Base-by-base conservation (phyloP, 2,329 filamentous ascomycete species). In the Knufia fluminis region DNA sequence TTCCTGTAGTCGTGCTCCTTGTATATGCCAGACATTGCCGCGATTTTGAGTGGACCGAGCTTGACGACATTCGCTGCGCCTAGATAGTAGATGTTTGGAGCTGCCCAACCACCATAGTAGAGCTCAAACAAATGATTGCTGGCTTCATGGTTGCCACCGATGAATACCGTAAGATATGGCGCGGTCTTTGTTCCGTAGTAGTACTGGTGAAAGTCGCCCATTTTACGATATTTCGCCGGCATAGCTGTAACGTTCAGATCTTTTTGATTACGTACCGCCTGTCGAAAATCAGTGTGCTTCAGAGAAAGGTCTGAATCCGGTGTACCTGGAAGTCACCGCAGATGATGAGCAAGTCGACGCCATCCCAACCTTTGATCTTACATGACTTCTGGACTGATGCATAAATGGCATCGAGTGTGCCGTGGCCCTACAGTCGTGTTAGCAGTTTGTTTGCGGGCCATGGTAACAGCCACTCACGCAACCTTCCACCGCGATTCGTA, bases 41-140 rank as follows among this genome's bases (percentile, higher is more conserved):
- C 86, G 54, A 98, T 94, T 19, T 92, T 82, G 43, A 98, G 70
- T 1, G 86, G 84, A 0, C 91, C 91, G 26, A 94, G 73, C 16
- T 84, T 82, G 35, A 98, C 65, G 7, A 98, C 83, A 62, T 94
- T 96, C 52, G 92, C 88, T 28, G 89, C 87, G 43, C 92, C 92
- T 65, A 97, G 77, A 68, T 96, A 98, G 73, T 96, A 98, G 55
- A 98, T 97, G 58, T 92, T 94, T 7, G 88, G 89, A 6, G 91
- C 91, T 4, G 88, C 92, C 92, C 92, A 98, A 45, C 92, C 92
- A 46, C 92, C 92, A 63, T 97, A 94, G 70, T 87, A 94, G 0
- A 98, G 77, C 68, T 98, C 92, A 73, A 83, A 92, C 3, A 95
- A 72, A 66, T 97, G 82, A 45, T 86, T 89, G 61, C 86, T 86